Percentiles rank a stretch among this genome's conserved stretches.
Evolutionary conservation across 345 rosid genomes (phyloP).

Genomic region (Punica granatum): DNA sequence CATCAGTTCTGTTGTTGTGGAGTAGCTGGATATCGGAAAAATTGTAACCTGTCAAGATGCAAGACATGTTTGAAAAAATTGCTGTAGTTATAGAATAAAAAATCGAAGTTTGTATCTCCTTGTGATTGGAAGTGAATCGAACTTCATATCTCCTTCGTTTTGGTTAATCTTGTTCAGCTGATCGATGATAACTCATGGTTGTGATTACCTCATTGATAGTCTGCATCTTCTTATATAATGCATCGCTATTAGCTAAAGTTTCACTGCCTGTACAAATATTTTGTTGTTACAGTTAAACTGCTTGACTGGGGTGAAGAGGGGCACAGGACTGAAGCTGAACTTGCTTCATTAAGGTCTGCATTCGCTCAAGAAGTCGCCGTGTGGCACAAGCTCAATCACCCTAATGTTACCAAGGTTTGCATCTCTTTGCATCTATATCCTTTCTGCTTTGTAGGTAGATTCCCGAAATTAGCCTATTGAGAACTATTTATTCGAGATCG

Average conservation of each 20-base stretch:
- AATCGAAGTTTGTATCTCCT: too few species aligned
- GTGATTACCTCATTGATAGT: not conserved
- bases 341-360: slow-evolving; percentile 67
- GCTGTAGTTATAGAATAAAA: not conserved
- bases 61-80: not conserved
- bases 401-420: slow-evolving; percentile 92
- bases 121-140: too few species aligned
- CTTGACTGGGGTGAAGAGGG: slow-evolving; percentile 99
- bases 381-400: slow-evolving; percentile 97
- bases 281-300: slow-evolving; percentile 51
- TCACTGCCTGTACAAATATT: not conserved
- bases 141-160: too few species aligned
- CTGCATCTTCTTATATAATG: not conserved
- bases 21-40: not conserved
- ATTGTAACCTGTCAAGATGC: not conserved
- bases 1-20: not conserved
- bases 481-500: not conserved
- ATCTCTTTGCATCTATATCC: slow-evolving; percentile 1
- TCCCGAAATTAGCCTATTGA: not conserved
- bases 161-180: too few species aligned
- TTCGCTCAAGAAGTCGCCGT: slow-evolving; percentile 94
- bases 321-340: slow-evolving; percentile 88
- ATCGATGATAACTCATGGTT: too few species aligned
- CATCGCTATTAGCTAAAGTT: not conserved
- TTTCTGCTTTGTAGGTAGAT: not conserved